Evolutionary conservation across 1,284 basidiomycete species (phyloP).

Genomic region (Ganoderma boninense): DNA sequence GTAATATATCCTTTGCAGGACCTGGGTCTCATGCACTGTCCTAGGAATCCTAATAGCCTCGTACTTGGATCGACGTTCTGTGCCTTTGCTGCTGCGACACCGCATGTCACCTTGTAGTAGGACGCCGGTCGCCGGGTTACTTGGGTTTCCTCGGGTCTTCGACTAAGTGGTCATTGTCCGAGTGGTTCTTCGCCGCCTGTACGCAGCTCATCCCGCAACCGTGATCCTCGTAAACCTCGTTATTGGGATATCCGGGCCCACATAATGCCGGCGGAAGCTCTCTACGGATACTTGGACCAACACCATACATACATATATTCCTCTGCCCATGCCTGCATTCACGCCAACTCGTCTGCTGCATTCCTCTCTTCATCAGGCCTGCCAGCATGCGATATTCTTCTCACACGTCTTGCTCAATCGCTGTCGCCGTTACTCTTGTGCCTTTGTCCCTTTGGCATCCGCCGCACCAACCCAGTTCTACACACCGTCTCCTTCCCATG

Average conservation of each 20-base stretch:
- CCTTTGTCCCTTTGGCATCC: not conserved
- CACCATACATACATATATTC: not conserved
- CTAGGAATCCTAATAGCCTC: not conserved
- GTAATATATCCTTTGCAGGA: slow-evolving; percentile 5
- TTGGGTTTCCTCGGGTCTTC: not conserved
- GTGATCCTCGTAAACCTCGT: not conserved
- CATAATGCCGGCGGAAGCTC: not conserved
- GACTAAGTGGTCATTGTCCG: not conserved
- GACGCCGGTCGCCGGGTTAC: not conserved
- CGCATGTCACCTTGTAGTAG: not conserved
- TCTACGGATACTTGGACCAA: not conserved
- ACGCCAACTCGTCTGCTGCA: not conserved
- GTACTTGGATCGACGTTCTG: not conserved
- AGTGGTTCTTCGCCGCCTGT: not conserved
- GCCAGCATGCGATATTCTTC: not conserved
- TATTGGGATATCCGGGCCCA: not conserved
- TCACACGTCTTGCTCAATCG: not conserved
- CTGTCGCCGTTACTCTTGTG: not conserved
- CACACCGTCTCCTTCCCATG: not conserved
- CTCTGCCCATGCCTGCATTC: not conserved
- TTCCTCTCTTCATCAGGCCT: not conserved
- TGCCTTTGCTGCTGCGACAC: not conserved
- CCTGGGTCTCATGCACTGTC: not conserved
- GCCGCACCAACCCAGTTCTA: not conserved
- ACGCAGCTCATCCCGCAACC: not conserved